A percentile compares a stretch with the other conserved stretches of the same genome.
Evolutionary conservation across 2,329 filamentous ascomycete genomes (phyloP).

Genomic region (Curvularia spicifera): DNA sequence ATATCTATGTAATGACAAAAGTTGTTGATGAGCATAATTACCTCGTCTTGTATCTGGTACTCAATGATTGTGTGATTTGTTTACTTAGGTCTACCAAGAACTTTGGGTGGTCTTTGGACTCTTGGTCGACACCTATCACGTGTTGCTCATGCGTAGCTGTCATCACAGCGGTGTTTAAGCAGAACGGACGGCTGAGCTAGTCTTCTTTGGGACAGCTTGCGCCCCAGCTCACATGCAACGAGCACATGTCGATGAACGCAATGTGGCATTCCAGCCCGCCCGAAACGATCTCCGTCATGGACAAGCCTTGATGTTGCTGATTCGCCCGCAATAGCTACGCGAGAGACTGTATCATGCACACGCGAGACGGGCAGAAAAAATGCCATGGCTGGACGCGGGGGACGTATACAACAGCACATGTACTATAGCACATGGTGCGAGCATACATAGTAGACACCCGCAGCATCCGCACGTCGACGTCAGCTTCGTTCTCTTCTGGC

Average conservation of each 20-base stretch:
- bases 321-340: not conserved
- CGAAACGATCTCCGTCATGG: not conserved
- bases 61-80: not conserved
- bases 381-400: constrained; percentile 9
- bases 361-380: not conserved
- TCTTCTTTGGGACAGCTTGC: constrained; percentile 10
- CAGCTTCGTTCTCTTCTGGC: constrained; percentile 16
- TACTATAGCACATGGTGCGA: not conserved
- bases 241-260: not conserved
- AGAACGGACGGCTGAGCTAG: constrained; percentile 7
- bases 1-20: not conserved
- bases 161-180: not conserved
- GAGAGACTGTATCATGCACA: not conserved
- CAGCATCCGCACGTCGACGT: constrained; percentile 19
- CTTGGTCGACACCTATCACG: not conserved
- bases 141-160: not conserved
- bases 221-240: not conserved
- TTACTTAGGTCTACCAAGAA: not conserved
- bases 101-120: not conserved
- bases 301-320: not conserved
- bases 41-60: not conserved
- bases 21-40: not conserved
- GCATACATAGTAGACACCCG: not conserved
- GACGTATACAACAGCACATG: constrained; percentile 3
- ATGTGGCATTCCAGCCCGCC: not conserved